A percentile compares a stretch with the other conserved stretches of the same genome.
phyloP scores from a whole-genome alignment of 2,329 filamentous ascomycete species.

The Aspergillus pseudoglaucus region DNA sequence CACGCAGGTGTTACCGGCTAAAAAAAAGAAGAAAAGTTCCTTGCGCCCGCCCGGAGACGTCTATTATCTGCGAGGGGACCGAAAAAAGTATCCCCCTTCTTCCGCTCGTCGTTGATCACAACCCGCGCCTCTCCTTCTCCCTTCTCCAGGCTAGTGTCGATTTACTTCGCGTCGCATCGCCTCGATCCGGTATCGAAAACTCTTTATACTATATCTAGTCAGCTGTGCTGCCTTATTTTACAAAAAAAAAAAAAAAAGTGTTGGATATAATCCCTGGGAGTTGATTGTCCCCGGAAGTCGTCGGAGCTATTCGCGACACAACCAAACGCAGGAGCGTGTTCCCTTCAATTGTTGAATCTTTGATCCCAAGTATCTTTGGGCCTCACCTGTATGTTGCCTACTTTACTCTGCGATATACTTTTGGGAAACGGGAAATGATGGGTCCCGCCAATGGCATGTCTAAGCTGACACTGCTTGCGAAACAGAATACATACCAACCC shows the following conservation, averaged over 20 bases:
- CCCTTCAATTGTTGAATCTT: not conserved
- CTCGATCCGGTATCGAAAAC: not conserved
- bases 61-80: not conserved
- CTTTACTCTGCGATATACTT: not conserved
- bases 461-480: not conserved
- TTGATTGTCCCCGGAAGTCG: not conserved
- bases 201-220: not conserved
- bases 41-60: not conserved
- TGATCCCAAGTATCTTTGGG: not conserved
- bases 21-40: not conserved
- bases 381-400: not conserved
- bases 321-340: not conserved
- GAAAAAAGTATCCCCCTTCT: slow-evolving; percentile 1
- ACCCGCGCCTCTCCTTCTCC: not conserved
- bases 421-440: not conserved
- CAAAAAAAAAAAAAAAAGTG: not conserved
- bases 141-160: not conserved
- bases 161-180: not conserved
- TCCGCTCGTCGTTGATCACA: not conserved
- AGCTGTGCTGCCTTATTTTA: not conserved
- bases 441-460: not conserved
- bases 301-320: not conserved
- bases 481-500: not conserved
- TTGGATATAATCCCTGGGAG: too few species aligned
- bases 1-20: not conserved